These are phyloP conservation scores for Neodidymelliopsis sp. DNA, from an alignment of 2,329 filamentous ascomycete genomes.

Conservation along the genomic window DNA sequence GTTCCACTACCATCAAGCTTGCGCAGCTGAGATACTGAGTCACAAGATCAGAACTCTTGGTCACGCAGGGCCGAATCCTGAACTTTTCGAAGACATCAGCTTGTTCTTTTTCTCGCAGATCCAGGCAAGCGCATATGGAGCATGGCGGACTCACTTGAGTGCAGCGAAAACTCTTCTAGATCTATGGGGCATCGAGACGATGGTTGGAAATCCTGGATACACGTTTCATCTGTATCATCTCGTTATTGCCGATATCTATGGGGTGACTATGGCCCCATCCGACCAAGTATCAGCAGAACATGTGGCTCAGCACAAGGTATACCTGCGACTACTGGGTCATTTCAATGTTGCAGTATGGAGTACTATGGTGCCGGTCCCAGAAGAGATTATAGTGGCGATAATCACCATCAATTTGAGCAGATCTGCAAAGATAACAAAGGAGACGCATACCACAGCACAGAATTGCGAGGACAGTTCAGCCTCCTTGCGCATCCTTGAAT, in stretches of 20 bases:
- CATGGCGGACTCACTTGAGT: slow-evolving; percentile 8
- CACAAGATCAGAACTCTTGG: slow-evolving; percentile 4
- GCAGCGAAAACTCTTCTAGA: slow-evolving; percentile 2
- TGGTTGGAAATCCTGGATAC: background rate
- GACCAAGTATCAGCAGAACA: slow-evolving; percentile 1
- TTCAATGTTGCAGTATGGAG: slow-evolving; percentile 6
- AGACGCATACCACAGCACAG: too few species aligned
- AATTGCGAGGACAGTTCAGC: background rate
- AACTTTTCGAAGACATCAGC: slow-evolving; percentile 4
- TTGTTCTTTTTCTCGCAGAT: slow-evolving; percentile 11
- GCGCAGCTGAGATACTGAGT: slow-evolving; percentile 6
- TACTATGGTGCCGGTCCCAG: slow-evolving; percentile 10
- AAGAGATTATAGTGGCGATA: background rate
- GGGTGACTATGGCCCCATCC: background rate
- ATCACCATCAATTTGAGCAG: slow-evolving; percentile 5
- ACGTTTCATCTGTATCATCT: slow-evolving; percentile 5
- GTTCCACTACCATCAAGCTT: slow-evolving; percentile 8
- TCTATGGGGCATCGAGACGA: background rate
- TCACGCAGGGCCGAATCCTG: background rate
- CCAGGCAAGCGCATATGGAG: slow-evolving; percentile 9
- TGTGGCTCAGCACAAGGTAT: background rate
- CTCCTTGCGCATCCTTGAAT: background rate
- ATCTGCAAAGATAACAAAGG: background rate
- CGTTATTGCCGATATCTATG: slow-evolving; percentile 1
- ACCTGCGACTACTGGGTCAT: background rate